A percentile compares a stretch with the other conserved stretches of the same genome.
These are phyloP conservation scores for Aspergillus calidoustus DNA, from an alignment of 2,329 filamentous ascomycete species.

Conservation along the genomic window DNA sequence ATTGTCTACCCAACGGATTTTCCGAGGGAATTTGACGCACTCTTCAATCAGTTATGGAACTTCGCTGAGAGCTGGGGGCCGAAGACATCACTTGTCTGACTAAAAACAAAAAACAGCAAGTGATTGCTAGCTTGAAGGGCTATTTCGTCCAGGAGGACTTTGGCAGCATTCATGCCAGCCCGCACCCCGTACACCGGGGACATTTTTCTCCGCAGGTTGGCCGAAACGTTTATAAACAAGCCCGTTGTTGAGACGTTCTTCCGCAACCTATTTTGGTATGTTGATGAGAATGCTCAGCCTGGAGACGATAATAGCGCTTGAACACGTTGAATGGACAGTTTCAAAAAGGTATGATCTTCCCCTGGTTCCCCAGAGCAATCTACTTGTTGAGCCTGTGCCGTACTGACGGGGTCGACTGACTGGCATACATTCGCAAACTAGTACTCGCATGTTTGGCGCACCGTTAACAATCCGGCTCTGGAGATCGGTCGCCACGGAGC, in stretches of 20 bases:
- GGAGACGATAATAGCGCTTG: neutral
- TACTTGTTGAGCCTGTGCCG: neutral
- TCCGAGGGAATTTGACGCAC: neutral
- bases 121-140: neutral
- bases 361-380: neutral
- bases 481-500: neutral
- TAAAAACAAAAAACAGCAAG: neutral
- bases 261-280: constrained; percentile 1
- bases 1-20: neutral
- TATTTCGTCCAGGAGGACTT: constrained; percentile 5
- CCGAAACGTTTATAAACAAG: neutral
- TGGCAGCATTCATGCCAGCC: neutral
- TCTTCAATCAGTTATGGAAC: neutral
- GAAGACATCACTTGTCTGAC: neutral
- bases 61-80: neutral
- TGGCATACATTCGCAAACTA: neutral
- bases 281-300: neutral
- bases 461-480: constrained; percentile 1
- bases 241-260: neutral
- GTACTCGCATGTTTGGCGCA: constrained; percentile 1
- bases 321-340: neutral
- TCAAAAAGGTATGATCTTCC: neutral
- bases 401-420: neutral
- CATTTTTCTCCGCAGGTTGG: neutral
- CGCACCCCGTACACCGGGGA: neutral